phyloP scores from a whole-genome alignment of 805 yeast species.

The Pichia kluyveri region DNA sequence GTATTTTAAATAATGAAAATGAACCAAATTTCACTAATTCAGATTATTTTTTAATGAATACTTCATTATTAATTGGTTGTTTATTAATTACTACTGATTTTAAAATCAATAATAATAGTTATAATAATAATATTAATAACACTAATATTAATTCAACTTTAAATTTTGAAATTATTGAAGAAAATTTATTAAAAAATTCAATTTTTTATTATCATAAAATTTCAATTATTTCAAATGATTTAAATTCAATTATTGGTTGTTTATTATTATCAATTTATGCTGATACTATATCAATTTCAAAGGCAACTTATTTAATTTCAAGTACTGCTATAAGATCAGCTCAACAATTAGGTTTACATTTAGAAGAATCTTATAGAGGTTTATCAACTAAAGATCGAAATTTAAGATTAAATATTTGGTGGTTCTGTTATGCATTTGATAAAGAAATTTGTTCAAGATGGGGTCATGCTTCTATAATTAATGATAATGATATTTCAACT shows the following conservation, averaged over 20 bases:
- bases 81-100: conserved; percentile 1
- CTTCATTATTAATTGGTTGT: conserved; percentile 17
- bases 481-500: conserved; percentile 30
- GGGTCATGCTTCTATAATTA: conserved; percentile 42
- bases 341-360: conserved; percentile 48
- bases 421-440: conserved; percentile 40
- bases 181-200: conserved; percentile 29
- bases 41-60: conserved; percentile 26
- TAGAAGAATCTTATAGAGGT: conserved; percentile 34
- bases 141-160: neutral
- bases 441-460: conserved; percentile 33
- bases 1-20: conserved; percentile 11
- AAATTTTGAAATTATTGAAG: conserved; percentile 19
- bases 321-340: conserved; percentile 45
- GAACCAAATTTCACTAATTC: conserved; percentile 22
- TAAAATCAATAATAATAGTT: conserved; percentile 4
- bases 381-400: conserved; percentile 29
- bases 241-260: conserved; percentile 42
- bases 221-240: conserved; percentile 41
- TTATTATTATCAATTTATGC: conserved; percentile 36
- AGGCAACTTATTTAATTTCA: conserved; percentile 32
- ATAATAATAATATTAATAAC: too few relatives aligned
- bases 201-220: conserved; percentile 46
- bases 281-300: conserved; percentile 26
- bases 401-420: conserved; percentile 37